Evolutionary conservation across 768 basidiomycete species (phyloP).

Genomic region (Hygrocybe coccinea): DNA sequence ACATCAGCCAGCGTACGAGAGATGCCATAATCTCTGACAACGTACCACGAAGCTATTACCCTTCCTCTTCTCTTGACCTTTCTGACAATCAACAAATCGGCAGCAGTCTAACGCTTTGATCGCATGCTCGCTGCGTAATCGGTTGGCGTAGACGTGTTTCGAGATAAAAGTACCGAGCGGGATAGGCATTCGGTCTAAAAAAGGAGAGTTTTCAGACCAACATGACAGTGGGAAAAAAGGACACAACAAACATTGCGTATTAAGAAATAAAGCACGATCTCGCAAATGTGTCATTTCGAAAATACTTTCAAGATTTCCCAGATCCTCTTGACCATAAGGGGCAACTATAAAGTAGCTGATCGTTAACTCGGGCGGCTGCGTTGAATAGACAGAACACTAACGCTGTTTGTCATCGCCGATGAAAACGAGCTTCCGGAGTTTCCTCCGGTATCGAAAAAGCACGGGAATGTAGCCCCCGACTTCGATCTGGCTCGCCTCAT

Average conservation of each 20-base stretch:
- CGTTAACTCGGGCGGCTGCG: conserved; percentile 17
- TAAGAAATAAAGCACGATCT: conserved; percentile 40
- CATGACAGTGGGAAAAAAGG: not conserved
- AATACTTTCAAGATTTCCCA: conserved; percentile 49
- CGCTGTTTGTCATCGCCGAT: conserved; percentile 54
- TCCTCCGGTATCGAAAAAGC: conserved; percentile 29
- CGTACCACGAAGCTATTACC: conserved; percentile 39
- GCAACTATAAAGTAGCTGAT: conserved; percentile 43
- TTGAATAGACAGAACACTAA: conserved; percentile 26
- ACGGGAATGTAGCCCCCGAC: conserved; percentile 41
- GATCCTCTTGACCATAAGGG: conserved; percentile 55
- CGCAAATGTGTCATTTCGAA: conserved; percentile 56
- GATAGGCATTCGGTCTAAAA: conserved; percentile 57
- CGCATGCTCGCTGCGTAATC: conserved; percentile 45
- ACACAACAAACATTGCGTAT: conserved; percentile 53
- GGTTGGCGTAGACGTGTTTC: conserved; percentile 47
- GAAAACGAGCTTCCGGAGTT: conserved; percentile 43
- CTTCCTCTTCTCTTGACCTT: conserved; percentile 27
- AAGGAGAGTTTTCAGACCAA: not conserved
- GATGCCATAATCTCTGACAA: not conserved
- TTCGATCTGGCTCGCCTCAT: conserved; percentile 47
- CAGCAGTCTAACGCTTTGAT: conserved; percentile 39
- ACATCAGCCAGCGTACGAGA: not conserved
- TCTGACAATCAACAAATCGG: conserved; percentile 50
- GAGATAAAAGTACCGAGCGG: conserved; percentile 62